A percentile compares a stretch with the other conserved stretches of the same genome.
Evolutionary conservation across 2,329 filamentous ascomycete species (phyloP).

Genomic region (Chlorencoelia australis): DNA sequence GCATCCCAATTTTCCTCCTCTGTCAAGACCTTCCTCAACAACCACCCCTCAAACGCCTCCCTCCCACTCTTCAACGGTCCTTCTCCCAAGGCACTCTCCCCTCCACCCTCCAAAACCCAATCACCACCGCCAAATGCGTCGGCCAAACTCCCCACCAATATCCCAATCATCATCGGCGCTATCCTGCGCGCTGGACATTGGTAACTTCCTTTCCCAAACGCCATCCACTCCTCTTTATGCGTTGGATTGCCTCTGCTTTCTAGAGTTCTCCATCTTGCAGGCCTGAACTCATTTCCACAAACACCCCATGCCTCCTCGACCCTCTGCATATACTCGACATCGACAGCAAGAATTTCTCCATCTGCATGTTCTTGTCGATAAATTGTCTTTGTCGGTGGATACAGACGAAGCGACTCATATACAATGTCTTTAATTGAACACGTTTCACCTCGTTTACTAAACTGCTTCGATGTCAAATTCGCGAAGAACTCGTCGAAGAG

Average conservation of each 20-base stretch:
- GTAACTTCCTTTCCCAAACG: slow-evolving; percentile 3
- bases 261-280: not conserved
- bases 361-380: slow-evolving; percentile 1
- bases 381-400: slow-evolving; percentile 4
- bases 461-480: not conserved
- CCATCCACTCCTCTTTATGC: slow-evolving; percentile 4
- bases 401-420: slow-evolving; percentile 3
- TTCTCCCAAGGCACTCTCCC: not conserved
- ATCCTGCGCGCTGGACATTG: slow-evolving; percentile 1
- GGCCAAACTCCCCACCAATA: slow-evolving; percentile 2
- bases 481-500: not conserved
- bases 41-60: not conserved
- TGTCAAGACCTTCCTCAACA: not conserved
- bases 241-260: not conserved
- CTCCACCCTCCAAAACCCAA: not conserved
- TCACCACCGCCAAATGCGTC: not conserved
- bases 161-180: slow-evolving; percentile 6
- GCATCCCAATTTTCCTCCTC: not conserved
- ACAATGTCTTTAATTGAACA: slow-evolving; percentile 1
- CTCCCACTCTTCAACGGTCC: slow-evolving; percentile 1
- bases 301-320: slow-evolving; percentile 1
- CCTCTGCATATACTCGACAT: slow-evolving; percentile 4
- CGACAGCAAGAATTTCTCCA: not conserved
- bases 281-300: slow-evolving; percentile 1
- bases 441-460: not conserved